These are phyloP conservation scores for Quercus suber DNA, from an alignment of 306 rosid species.

Conservation along the genomic window DNA sequence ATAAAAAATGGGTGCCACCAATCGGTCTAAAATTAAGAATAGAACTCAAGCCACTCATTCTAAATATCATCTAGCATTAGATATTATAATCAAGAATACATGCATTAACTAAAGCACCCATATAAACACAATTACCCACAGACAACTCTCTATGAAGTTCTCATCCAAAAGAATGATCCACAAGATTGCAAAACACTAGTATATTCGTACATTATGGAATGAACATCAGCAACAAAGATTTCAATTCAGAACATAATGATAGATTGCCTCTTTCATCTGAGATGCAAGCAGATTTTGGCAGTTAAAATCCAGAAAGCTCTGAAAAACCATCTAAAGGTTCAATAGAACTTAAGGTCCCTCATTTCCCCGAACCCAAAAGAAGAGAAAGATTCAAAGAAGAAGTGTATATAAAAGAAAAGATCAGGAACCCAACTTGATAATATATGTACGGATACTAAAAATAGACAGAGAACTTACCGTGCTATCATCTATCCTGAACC, in stretches of 20 bases:
- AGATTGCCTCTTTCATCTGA: not conserved
- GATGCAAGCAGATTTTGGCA: not conserved
- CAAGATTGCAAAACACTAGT: not conserved
- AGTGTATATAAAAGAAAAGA: not conserved
- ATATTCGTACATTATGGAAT: not conserved
- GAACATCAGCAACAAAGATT: not conserved
- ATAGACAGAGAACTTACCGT: conserved; percentile 34
- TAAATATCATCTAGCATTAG: not conserved
- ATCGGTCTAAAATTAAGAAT: not conserved
- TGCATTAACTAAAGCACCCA: not conserved
- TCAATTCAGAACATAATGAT: not conserved
- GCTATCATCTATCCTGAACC: conserved; percentile 77
- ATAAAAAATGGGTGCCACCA: conserved; percentile 13
- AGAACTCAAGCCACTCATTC: not conserved
- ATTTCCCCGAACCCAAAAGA: not conserved
- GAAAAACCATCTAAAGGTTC: not conserved
- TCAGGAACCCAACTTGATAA: not conserved
- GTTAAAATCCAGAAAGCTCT: not conserved
- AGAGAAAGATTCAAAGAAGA: not conserved
- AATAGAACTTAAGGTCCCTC: not conserved
- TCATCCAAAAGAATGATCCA: not conserved
- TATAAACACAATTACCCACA: not conserved
- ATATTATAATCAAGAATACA: not conserved
- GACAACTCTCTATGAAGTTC: not conserved
- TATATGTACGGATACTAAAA: not conserved